phyloP scores from a whole-genome alignment of 2,329 filamentous ascomycete genomes.

The Amauroascus verrucosus region DNA sequence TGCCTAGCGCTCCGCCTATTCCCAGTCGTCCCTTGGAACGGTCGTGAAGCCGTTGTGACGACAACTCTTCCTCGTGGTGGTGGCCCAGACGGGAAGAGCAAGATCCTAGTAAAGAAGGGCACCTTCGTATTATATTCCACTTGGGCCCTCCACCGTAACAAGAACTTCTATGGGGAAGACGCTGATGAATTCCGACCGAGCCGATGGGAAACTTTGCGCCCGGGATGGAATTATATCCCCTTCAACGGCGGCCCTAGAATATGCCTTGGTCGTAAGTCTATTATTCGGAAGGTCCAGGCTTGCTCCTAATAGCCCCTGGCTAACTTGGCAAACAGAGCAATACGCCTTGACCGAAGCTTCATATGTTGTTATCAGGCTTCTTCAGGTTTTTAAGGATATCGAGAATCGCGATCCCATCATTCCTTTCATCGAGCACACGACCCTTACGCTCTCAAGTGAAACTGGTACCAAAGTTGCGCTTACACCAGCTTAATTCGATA shows the following conservation, averaged over 20 bases:
- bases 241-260: constrained; percentile 46
- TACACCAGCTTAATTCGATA: constrained; percentile 2
- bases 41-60: constrained; percentile 40
- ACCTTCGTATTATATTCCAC: constrained; percentile 35
- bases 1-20: constrained; percentile 41
- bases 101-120: constrained; percentile 41
- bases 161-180: constrained; percentile 38
- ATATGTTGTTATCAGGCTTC: constrained; percentile 36
- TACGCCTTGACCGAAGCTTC: constrained; percentile 51
- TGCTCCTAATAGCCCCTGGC: background rate
- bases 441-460: constrained; percentile 11
- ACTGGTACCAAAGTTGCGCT: constrained; percentile 12
- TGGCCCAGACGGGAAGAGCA: constrained; percentile 37
- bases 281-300: no score
- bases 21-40: constrained; percentile 47
- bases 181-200: constrained; percentile 41
- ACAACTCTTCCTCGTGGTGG: constrained; percentile 43
- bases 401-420: constrained; percentile 13
- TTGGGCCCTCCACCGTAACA: constrained; percentile 43
- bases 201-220: constrained; percentile 43
- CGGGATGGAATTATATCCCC: constrained; percentile 45
- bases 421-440: constrained; percentile 13
- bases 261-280: constrained; percentile 36
- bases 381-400: constrained; percentile 24
- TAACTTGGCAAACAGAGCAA: constrained; percentile 32